These are phyloP conservation scores for Tetrahymena thermophila DNA, from an alignment of 73 alveolate genomes.

Conservation along the genomic window DNA sequence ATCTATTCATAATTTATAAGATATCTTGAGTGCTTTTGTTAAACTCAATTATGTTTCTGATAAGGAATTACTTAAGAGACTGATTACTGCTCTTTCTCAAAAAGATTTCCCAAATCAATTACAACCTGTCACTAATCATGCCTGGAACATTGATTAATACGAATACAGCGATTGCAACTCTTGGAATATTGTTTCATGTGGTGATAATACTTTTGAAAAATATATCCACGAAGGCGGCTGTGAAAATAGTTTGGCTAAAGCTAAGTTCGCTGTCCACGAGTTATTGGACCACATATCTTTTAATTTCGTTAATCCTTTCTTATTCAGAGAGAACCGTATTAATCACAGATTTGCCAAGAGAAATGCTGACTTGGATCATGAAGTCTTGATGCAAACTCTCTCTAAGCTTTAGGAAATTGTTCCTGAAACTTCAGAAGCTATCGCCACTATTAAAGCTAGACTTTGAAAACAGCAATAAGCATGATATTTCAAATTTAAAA, in stretches of 20 bases:
- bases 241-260: background rate
- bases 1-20: background rate
- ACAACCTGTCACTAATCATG: background rate
- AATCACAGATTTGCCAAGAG: background rate
- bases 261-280: background rate
- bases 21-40: background rate
- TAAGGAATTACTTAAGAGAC: background rate
- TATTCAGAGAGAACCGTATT: background rate
- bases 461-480: background rate
- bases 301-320: background rate
- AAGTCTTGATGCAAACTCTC: background rate
- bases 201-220: background rate
- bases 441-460: background rate
- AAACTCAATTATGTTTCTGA: background rate
- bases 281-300: background rate
- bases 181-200: background rate
- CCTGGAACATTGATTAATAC: background rate
- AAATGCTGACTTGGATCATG: background rate
- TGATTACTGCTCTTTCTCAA: background rate
- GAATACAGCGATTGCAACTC: background rate
- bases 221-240: background rate
- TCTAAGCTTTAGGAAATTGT: background rate
- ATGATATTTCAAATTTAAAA: background rate
- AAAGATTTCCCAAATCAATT: background rate
- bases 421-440: background rate